Percentiles rank a stretch among this genome's conserved stretches.
Evolutionary conservation across 768 basidiomycete genomes (phyloP).

Genomic region (Suillus variegatus): DNA sequence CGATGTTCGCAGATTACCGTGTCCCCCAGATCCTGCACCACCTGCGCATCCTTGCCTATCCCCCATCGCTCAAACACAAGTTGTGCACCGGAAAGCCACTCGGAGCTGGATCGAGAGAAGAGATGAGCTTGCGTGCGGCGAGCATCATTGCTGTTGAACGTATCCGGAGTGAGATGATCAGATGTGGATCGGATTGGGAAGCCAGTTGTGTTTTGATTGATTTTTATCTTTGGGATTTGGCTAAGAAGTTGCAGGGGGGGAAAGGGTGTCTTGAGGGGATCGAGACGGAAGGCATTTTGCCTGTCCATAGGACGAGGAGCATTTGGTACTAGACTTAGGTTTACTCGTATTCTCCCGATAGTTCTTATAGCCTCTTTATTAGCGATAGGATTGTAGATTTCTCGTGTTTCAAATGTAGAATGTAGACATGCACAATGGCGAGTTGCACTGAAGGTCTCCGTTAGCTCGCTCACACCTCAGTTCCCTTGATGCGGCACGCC

Average conservation of each 20-base stretch:
- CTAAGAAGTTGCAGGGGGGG: slow-evolving; percentile 70
- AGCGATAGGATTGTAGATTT: neutral
- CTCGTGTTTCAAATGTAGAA: neutral
- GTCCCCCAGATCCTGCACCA: slow-evolving; percentile 92
- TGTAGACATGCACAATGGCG: neutral
- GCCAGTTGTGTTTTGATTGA: slow-evolving; percentile 84
- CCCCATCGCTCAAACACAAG: slow-evolving; percentile 53
- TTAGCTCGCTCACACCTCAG: neutral
- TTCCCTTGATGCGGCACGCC: neutral
- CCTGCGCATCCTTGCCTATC: slow-evolving; percentile 73
- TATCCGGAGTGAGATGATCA: slow-evolving; percentile 59
- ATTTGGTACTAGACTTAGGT: slow-evolving; percentile 69
- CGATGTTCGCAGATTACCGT: slow-evolving; percentile 95
- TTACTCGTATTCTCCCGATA: neutral
- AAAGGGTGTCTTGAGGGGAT: slow-evolving; percentile 61
- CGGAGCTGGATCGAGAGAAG: slow-evolving; percentile 60
- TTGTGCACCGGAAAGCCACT: slow-evolving; percentile 49
- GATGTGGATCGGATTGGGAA: slow-evolving; percentile 18
- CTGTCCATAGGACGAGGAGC: slow-evolving; percentile 78
- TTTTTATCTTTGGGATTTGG: slow-evolving; percentile 90
- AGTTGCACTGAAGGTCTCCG: neutral
- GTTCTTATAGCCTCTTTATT: neutral
- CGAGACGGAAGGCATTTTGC: slow-evolving; percentile 55
- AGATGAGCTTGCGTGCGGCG: slow-evolving; percentile 77
- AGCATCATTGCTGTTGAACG: slow-evolving; percentile 81